Conservation (phyloP, 2,329 filamentous ascomycete species). For the Cytospora chrysosperma region DNA sequence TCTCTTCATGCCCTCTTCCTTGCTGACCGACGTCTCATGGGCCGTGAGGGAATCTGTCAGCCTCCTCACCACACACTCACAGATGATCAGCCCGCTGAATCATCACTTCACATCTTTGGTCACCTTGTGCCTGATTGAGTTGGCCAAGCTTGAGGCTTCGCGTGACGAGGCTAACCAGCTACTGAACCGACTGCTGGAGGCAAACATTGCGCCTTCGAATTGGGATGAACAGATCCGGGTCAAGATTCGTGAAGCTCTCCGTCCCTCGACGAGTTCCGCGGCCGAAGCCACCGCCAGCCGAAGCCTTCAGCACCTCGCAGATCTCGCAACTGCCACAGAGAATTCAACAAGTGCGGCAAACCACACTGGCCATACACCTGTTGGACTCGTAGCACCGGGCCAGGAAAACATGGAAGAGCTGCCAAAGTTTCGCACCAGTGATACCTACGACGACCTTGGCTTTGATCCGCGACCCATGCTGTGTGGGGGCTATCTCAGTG, state of each 20-base stretch:
- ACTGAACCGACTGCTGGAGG: constrained; percentile 57
- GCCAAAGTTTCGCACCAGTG: constrained; percentile 22
- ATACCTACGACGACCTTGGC: constrained; percentile 43
- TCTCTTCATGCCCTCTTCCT: constrained; percentile 55
- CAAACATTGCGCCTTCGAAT: constrained; percentile 46
- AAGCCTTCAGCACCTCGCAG: constrained; percentile 61
- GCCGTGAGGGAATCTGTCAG: constrained; percentile 58
- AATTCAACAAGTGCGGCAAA: constrained; percentile 30
- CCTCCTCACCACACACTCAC: constrained; percentile 55
- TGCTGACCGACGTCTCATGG: constrained; percentile 58
- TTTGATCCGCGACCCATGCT: constrained; percentile 42
- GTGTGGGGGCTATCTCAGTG: constrained; percentile 39
- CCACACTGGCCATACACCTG: constrained; percentile 24
- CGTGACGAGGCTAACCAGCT: constrained; percentile 56
- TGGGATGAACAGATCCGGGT: constrained; percentile 59
- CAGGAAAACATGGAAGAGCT: background rate
- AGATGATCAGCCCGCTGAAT: constrained; percentile 61
- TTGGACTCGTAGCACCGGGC: background rate
- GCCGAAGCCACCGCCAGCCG: constrained; percentile 46
- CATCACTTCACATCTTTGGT: constrained; percentile 65
- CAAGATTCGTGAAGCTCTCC: constrained; percentile 47
- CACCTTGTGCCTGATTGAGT: constrained; percentile 59
- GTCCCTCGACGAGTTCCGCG: constrained; percentile 37
- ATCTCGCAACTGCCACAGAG: constrained; percentile 48
- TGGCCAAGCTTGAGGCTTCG: constrained; percentile 54